Base-by-base conservation (phyloP, 148 eudicot genomes). In the Drosera capensis region DNA sequence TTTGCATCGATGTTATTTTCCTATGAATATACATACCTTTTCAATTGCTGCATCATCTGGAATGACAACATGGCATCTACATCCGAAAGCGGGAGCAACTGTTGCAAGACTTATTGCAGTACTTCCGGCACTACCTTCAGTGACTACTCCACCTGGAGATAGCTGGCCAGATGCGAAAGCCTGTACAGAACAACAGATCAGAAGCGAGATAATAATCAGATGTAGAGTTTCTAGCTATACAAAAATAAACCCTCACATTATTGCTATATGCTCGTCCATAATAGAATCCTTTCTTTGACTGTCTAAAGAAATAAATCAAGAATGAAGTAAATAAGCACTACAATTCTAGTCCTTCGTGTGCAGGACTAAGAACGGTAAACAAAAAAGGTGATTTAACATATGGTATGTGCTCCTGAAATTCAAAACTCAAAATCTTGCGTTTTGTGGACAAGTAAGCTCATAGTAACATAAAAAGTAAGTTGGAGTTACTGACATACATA, bases 121-220 rank as follows among this genome's bases (percentile, higher is more conserved):
- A 73, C 99, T 90, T 56, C 99, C 99, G 25, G 99, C 99, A 74
- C 99, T 90, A 48, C 99, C 99, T 67, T 84, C 95, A 14, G 95
- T 90, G 39, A 90, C 85, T 17, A 80, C 82, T 40, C 95, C 95
- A 48, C 95, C 97, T 51, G 44, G 71, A 63, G 70, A 55, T 55
- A 84, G 70, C 62, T 67, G 57, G 20, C 95, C 95, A 52, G 74
- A 71, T 54, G 77, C 79, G 36, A 84, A 48, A 26, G 97, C 97
- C 97, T 90, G 72, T 41, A 28, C 14, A 38, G 25, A 40, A 30
- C 29, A 47, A 48, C 1, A 17, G 2, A 46, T 57, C 20, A 62
- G 50, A 22, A 24, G 11, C 21, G 45, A 17, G n/a, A 17, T n/a
- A n/a, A 35, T 31, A 21, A 39, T 16, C 29, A 36, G 6, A 39